Conservation (phyloP, 768 basidiomycete genomes). For the Termitomyces sp. region DNA sequence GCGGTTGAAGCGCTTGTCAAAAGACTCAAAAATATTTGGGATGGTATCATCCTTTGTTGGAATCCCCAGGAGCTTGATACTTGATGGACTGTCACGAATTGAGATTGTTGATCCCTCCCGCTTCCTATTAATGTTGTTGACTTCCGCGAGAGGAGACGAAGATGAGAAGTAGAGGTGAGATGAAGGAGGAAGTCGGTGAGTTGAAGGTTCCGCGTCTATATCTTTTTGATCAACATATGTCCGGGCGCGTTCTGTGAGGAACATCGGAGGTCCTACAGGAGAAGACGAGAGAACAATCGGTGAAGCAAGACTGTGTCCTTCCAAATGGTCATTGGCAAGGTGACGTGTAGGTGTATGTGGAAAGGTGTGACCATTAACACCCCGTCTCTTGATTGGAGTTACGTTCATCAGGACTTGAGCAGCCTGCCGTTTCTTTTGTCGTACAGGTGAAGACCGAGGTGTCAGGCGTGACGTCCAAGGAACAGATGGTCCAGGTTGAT, state of each 20-base stretch:
- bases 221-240: not conserved
- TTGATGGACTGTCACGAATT: not conserved
- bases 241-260: not conserved
- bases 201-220: not conserved
- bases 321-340: not conserved
- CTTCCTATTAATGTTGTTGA: constrained; percentile 5
- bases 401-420: not conserved
- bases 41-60: not conserved
- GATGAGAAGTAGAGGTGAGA: not conserved
- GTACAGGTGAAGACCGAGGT: constrained; percentile 16
- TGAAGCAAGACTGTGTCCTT: constrained; percentile 15
- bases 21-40: not conserved
- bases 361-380: not conserved
- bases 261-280: constrained; percentile 3
- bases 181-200: constrained; percentile 1
- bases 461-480: constrained; percentile 15
- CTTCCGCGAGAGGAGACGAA: constrained; percentile 7
- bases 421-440: not conserved
- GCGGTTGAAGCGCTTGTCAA: not conserved
- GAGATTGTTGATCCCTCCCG: not conserved
- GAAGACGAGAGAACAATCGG: constrained; percentile 20
- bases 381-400: not conserved
- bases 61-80: not conserved
- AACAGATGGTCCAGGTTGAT: constrained; percentile 1
- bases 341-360: constrained; percentile 4